Conservation (phyloP, 345 rosid genomes). For the Eucalyptus tenuipes region DNA sequence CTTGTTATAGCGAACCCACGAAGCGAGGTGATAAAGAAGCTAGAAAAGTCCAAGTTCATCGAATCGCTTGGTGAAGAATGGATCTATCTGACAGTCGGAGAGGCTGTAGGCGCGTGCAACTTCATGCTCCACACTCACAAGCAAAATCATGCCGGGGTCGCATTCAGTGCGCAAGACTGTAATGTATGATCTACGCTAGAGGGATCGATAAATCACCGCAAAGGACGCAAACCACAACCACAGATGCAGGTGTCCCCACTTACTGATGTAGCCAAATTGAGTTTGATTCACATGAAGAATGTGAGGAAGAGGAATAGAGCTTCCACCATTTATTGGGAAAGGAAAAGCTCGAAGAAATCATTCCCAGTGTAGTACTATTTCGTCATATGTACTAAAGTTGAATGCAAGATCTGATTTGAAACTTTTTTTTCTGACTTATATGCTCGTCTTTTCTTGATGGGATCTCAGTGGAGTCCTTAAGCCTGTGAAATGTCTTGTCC, state of each 20-base stretch:
- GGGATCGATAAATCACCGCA: neutral
- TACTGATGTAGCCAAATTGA: neutral
- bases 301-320: neutral
- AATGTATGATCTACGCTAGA: neutral
- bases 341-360: neutral
- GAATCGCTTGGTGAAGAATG: conserved; percentile 42
- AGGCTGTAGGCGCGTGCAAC: conserved; percentile 45
- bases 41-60: conserved; percentile 37
- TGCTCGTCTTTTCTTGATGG: neutral
- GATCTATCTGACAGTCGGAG: conserved; percentile 39
- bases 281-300: neutral
- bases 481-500: neutral
- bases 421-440: neutral
- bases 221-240: neutral
- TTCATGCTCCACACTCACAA: conserved; percentile 11
- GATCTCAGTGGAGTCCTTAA: neutral
- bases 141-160: neutral
- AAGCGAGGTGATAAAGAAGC: conserved; percentile 66
- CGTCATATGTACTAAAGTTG: neutral
- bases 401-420: neutral
- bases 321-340: neutral
- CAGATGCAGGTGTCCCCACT: neutral
- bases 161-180: neutral
- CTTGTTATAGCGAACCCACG: conserved; percentile 53
- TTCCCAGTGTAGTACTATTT: neutral